Evolutionary conservation across 768 basidiomycete genomes (phyloP).

Genomic region (Royoungia palumana): DNA sequence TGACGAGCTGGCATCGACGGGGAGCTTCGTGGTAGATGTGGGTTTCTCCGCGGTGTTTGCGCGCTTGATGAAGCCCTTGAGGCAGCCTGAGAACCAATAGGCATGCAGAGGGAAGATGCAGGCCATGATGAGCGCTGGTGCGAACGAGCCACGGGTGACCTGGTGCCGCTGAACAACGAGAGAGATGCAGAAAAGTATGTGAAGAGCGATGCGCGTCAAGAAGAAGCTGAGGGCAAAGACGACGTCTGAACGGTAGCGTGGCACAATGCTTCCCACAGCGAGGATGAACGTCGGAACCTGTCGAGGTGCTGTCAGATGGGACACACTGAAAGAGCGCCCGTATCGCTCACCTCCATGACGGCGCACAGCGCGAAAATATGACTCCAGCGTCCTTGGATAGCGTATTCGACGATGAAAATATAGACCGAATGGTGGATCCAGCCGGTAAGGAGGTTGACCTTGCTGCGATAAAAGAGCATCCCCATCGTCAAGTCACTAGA

Average conservation of each 20-base stretch:
- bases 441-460: conserved; percentile 49
- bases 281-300: conserved; percentile 55
- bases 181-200: conserved; percentile 36
- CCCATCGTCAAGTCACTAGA: conserved; percentile 47
- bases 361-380: conserved; percentile 44
- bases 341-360: conserved; percentile 43
- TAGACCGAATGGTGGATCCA: conserved; percentile 52
- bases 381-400: conserved; percentile 34
- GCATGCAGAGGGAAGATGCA: conserved; percentile 49
- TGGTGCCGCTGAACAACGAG: conserved; percentile 31
- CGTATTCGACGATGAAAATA: conserved; percentile 39
- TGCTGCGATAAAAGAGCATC: conserved; percentile 42
- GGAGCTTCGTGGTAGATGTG: not conserved
- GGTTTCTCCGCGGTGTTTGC: conserved; percentile 8
- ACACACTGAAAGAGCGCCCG: not conserved
- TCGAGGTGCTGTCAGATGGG: not conserved
- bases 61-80: conserved; percentile 45
- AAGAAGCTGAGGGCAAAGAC: conserved; percentile 51
- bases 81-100: conserved; percentile 50
- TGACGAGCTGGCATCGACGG: not conserved
- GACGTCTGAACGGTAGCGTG: conserved; percentile 44
- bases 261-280: conserved; percentile 42
- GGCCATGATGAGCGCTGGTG: conserved; percentile 39
- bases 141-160: conserved; percentile 32
- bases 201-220: conserved; percentile 47